Base-by-base conservation (phyloP, 768 basidiomycete genomes). In the Termitomyces sp. region DNA sequence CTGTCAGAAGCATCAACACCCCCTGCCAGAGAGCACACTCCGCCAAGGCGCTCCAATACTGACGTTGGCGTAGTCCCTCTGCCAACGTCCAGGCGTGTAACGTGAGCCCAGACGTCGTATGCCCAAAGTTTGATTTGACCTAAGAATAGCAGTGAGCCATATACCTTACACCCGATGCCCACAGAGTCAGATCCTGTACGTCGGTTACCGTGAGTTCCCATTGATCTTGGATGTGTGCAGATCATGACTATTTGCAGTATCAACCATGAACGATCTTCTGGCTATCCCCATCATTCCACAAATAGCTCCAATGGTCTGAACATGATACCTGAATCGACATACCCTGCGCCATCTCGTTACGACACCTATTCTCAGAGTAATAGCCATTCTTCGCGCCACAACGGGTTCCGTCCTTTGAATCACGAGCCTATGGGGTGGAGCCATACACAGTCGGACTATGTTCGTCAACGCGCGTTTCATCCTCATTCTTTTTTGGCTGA, bases 1-100 rank as follows among this genome's bases (percentile, higher is more conserved):
- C 58, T 89, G 38, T 90, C 89, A 28, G 89, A 90, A 61, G 77
- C 82, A 7, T 90, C 90, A 18, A 86, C 89, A 18, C 88, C 90
- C 38, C 86, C 90, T 4, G 87, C 85, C 22, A 82, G 89, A 55
- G 84, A 89, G 57, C 81, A 75, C 63, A 85, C 86, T 1, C 89
- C 89, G 38, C 84, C 88, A 24, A 79, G 81, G 65, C 81, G 86
- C 53, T 69, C 74, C 22, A 79, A 79, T 52, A 64, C 74, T 44
- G 80, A 83, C 60, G 63, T 80, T 40, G 76, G 71, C 61, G 69
- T 78, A 22, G 68, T 80, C 44, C 77, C 81, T 13, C 69, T 81
- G 51, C 64, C 76, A 53, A 74, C 79, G 6, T 57, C 60, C 51
- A 69, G 78, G 61, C 79, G 78, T 61, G 73, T 72, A 67, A 73